Percentiles rank a stretch among this genome's conserved stretches.
Conservation (phyloP, 2,329 filamentous ascomycete genomes). For the Colletotrichum limetticola region DNA sequence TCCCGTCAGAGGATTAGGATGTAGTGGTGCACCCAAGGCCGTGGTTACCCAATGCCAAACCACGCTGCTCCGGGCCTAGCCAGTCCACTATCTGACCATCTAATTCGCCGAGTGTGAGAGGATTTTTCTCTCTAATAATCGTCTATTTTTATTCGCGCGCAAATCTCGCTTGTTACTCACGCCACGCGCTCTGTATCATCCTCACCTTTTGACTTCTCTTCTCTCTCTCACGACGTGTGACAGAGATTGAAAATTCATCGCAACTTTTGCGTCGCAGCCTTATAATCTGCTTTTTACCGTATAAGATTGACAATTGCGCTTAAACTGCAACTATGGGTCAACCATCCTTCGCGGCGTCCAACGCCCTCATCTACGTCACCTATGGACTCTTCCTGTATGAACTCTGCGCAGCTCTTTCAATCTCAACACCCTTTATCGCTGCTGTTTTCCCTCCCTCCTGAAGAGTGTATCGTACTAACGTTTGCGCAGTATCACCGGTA, state of each 20-base stretch:
- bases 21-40: background rate
- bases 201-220: background rate
- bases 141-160: background rate
- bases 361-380: slow-evolving; percentile 84
- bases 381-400: slow-evolving; percentile 81
- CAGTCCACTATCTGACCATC: background rate
- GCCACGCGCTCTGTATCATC: slow-evolving; percentile 14
- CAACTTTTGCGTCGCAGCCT: background rate
- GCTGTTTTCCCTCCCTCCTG: background rate
- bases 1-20: background rate
- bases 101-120: slow-evolving; percentile 14
- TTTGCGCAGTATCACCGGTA: slow-evolving; percentile 69
- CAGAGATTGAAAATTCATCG: background rate
- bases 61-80: background rate
- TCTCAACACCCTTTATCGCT: background rate
- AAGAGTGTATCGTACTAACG: background rate
- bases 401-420: background rate
- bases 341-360: slow-evolving; percentile 80
- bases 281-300: background rate
- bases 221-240: background rate
- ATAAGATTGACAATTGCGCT: background rate
- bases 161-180: slow-evolving; percentile 27
- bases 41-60: slow-evolving; percentile 5
- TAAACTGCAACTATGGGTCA: slow-evolving; percentile 69
- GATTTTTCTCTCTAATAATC: background rate